Base-by-base conservation (phyloP, 75 land plant genomes). In the Sequoia sempervirens region DNA sequence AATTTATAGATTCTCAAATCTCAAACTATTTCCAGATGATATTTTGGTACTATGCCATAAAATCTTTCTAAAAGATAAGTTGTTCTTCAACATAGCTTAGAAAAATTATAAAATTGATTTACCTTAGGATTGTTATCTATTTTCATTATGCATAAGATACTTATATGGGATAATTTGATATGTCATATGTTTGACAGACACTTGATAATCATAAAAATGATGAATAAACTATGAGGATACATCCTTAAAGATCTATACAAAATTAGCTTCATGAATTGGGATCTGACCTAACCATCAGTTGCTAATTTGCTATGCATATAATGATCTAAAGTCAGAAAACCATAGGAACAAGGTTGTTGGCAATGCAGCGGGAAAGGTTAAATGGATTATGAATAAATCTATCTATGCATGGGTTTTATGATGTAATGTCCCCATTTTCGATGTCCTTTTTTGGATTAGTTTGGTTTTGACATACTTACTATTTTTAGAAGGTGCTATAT, bases 271-370 rank as follows among this genome's bases (percentile, higher is more conserved):
- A 61, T 61, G 26, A 61, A 61, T 61, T 61, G 66, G 66, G 66
- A 61, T n/a, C 26, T 3, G n/a, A 23, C 26, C 5, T n/a, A 20
- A 61, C 23, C 66, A 20, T 61, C 26, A 61, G 66, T 23, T 23
- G 66, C 66, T 50, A 50, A 50, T 2, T 50, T 50, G 52, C 17
- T 94, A 26, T 68, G 5, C n/a, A 61, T 61, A 23, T 61, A 23
- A 20, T 23, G 23, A 61, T 61, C 26, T 6, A 23, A 61, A 23
- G 66, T 61, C 0, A 61, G 26, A 23, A 61, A 6, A 61, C 8
- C 23, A 61, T 61, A 61, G 66, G 66, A 69, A 11, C 34, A 69
- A 32, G 34, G 36, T 4, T 2, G 13, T 12, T 69, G 36, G 34
- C 2, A 2, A 32, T 69, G 36, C 10, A 32, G 73, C 32, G 73